Evolutionary conservation across 331 rosid genomes (phyloP).

Genomic region (Quercus phellos): DNA sequence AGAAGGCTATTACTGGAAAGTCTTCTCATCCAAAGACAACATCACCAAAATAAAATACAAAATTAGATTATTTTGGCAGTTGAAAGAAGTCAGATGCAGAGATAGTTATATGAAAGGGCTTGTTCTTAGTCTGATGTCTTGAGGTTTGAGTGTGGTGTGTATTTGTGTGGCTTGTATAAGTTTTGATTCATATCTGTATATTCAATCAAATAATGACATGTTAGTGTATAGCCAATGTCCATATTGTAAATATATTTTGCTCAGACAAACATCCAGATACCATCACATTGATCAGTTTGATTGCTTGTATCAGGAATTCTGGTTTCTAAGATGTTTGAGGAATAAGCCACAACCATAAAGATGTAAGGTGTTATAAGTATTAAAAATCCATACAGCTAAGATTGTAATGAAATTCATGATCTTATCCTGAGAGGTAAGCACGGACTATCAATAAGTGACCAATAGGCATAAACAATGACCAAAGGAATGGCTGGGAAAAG

Average conservation of each 20-base stretch:
- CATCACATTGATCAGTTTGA: not conserved
- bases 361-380: not conserved
- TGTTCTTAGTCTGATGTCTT: not conserved
- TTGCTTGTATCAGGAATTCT: not conserved
- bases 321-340: not conserved
- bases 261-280: not conserved
- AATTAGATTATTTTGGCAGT: conserved; percentile 1
- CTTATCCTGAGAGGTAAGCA: not conserved
- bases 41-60: conserved; percentile 22
- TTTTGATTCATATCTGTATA: not conserved
- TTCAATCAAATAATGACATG: not conserved
- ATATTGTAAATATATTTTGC: not conserved
- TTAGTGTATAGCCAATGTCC: not conserved
- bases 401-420: not conserved
- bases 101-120: not conserved
- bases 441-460: not conserved
- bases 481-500: not conserved
- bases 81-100: conserved; percentile 4
- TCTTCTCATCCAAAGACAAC: conserved; percentile 49
- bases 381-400: too few species aligned
- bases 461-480: not conserved
- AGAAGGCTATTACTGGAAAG: conserved; percentile 58
- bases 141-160: conserved; percentile 6
- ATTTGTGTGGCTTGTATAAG: conserved; percentile 14
- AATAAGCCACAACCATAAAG: not conserved